A percentile compares a stretch with the other conserved stretches of the same genome.
Conservation (phyloP, 148 eudicot species). For the Suaeda aralocaspica region DNA sequence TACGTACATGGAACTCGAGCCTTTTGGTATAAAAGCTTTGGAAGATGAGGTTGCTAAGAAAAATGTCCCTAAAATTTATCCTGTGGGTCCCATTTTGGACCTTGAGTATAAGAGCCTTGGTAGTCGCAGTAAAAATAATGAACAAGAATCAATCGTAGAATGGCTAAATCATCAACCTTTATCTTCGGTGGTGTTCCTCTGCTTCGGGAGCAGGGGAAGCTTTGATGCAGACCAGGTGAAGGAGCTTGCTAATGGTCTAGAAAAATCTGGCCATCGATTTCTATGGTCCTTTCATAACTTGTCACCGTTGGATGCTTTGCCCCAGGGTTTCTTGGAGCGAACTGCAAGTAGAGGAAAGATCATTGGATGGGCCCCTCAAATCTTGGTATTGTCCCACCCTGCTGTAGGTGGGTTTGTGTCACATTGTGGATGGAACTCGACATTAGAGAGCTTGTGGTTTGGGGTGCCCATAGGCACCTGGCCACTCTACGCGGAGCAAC, state of each 20-base stretch:
- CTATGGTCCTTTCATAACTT: constrained; percentile 36
- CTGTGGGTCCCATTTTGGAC: constrained; percentile 47
- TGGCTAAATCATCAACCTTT: constrained; percentile 55
- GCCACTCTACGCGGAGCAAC: constrained; percentile 40
- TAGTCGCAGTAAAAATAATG: background rate
- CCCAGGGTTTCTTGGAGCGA: constrained; percentile 40
- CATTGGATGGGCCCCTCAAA: constrained; percentile 47
- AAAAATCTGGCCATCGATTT: constrained; percentile 33
- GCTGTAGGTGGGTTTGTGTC: constrained; percentile 51
- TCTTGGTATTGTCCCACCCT: constrained; percentile 30
- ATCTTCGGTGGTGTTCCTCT: constrained; percentile 46
- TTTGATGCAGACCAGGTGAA: constrained; percentile 35
- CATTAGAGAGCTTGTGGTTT: constrained; percentile 34
- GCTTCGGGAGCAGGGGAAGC: constrained; percentile 57
- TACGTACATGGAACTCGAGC: constrained; percentile 35
- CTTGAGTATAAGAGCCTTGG: background rate
- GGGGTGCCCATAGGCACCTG: constrained; percentile 40
- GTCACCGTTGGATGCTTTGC: constrained; percentile 22
- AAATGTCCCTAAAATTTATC: constrained; percentile 28
- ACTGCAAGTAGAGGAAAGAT: constrained; percentile 31
- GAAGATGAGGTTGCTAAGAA: background rate
- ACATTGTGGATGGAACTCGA: constrained; percentile 55
- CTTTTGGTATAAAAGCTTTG: constrained; percentile 20
- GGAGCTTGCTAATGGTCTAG: constrained; percentile 50
- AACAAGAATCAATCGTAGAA: constrained; percentile 12